Base-by-base conservation (phyloP, 1,284 basidiomycete genomes). In the Trametes polyzona region DNA sequence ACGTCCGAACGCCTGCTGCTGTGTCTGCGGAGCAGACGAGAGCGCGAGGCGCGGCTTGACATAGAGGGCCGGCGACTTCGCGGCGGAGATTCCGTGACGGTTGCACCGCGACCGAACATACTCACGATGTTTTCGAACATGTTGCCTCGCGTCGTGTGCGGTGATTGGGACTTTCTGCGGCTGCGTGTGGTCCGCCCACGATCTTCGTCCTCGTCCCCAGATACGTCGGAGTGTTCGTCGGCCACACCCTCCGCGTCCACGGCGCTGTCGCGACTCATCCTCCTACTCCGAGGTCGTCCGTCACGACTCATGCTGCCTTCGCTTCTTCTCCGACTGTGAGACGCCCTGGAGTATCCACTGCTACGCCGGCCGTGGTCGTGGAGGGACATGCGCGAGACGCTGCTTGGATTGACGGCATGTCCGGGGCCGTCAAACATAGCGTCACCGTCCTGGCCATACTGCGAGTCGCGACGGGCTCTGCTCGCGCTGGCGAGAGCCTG, bases 341-440 rank as follows among this genome's bases (percentile, higher is more conserved):
- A 71, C 12, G 51, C 76, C 35, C 62, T 73, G 27, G 78, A 74
- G 78, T 80, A 78, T 27, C 79, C 81, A 66, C 87, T 89, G 64
- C 81, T 80, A 58, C 86, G 71, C 11, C 66, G 71, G 5, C 78
- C 74, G 11, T 78, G 71, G 50, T 84, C 84, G 33, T 82, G 73
- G 52, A 86, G 77, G 17, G 86, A 83, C 90, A 93, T 92, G 54
- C 87, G 79, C 8, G 90, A 90, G 9, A 86, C 81, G 65, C 89
- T 90, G 69, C 86, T 90, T 0, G 90, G 90, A 59, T 90, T 84
- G 26, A 81, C 83, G 30, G 75, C 75, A 67, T 89, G 85, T 1
- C 84, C 83, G 2, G 91, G 90, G 0, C 91, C 90, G 65, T 88
- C 86, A 67, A 92, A 93, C 77, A 91, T 84, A 19, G 86, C 75